Evolutionary conservation across 305 asterid species (phyloP).

Genomic region (Fraxinus platypoda): DNA sequence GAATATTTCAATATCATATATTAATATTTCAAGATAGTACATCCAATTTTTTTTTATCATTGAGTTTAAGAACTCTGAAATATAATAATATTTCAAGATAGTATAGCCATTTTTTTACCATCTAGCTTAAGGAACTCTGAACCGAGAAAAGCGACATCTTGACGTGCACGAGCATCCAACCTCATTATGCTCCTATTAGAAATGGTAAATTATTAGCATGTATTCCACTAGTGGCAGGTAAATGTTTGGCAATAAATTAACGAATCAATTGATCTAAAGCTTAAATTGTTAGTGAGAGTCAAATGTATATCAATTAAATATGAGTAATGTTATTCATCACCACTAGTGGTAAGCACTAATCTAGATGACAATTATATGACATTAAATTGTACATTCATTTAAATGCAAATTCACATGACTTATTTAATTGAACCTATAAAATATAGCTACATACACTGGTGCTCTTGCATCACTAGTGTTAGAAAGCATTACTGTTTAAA

Average conservation of each 20-base stretch:
- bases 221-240: too few species aligned
- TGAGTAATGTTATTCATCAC: too few species aligned
- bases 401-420: too few species aligned
- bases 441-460: too few species aligned
- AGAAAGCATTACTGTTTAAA: background rate
- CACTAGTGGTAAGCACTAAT: too few species aligned
- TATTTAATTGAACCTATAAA: too few species aligned
- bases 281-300: background rate
- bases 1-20: background rate
- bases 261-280: background rate
- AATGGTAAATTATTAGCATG: slow-evolving; percentile 20
- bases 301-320: background rate
- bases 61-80: slow-evolving; percentile 78
- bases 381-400: too few species aligned
- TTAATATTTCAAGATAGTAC: background rate
- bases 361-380: too few species aligned
- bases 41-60: slow-evolving; percentile 40
- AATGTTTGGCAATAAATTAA: too few species aligned
- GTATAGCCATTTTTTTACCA: slow-evolving; percentile 41
- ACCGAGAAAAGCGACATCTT: slow-evolving; percentile 86
- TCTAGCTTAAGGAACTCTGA: slow-evolving; percentile 91
- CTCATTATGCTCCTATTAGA: slow-evolving; percentile 65
- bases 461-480: too few species aligned
- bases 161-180: slow-evolving; percentile 91
- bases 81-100: background rate